These are phyloP conservation scores for Amylostereum chailletii DNA, from an alignment of 1,284 basidiomycete species.

Conservation along the genomic window DNA sequence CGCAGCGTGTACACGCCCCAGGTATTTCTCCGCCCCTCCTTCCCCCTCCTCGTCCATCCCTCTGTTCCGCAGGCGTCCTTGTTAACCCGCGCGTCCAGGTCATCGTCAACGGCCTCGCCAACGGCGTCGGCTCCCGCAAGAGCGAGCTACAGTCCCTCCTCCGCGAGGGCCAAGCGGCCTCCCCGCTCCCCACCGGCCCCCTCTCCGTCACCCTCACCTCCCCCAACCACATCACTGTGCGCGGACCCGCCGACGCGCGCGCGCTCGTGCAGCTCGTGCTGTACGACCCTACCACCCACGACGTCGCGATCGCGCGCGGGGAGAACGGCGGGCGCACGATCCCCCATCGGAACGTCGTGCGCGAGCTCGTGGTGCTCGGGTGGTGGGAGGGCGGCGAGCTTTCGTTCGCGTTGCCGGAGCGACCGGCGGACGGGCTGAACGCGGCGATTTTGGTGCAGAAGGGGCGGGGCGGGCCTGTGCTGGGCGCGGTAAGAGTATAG, in stretches of 20 bases:
- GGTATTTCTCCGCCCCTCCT: not conserved
- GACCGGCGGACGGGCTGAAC: not conserved
- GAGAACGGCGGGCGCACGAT: not conserved
- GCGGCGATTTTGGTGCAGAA: not conserved
- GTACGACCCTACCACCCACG: not conserved
- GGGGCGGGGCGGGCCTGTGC: not conserved
- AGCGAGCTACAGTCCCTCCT: not conserved
- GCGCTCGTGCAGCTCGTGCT: not conserved
- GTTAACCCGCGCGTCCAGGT: not conserved
- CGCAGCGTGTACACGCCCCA: not conserved
- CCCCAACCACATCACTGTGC: not conserved
- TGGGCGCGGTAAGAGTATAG: not conserved
- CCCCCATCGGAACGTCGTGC: not conserved
- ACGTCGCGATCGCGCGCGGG: not conserved
- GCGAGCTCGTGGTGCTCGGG: not conserved
- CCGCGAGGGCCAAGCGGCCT: not conserved
- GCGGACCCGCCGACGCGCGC: not conserved
- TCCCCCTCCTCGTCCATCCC: no score
- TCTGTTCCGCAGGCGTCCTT: no score
- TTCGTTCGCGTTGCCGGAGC: not conserved
- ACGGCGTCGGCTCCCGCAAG: not conserved
- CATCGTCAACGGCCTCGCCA: not conserved
- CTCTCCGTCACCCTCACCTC: not conserved
- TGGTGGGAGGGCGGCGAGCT: constrained; percentile 1
- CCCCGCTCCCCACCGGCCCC: not conserved